Evolutionary conservation across 805 yeast species (phyloP).

Genomic region (Ogataea nitratoaversa): DNA sequence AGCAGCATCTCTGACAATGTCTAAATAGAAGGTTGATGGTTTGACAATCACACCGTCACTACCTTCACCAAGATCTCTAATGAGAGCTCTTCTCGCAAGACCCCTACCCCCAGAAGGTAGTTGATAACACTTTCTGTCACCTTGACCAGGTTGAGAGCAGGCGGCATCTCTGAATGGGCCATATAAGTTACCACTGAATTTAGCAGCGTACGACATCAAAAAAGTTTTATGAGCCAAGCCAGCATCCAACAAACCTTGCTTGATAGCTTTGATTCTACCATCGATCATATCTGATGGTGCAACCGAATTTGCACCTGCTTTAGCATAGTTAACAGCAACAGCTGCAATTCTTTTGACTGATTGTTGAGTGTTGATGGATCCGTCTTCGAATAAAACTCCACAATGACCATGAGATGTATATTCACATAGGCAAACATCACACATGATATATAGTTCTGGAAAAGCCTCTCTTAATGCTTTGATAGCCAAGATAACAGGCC

Average conservation of each 20-base stretch:
- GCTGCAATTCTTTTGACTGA: slow-evolving; percentile 85
- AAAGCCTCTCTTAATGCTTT: slow-evolving; percentile 58
- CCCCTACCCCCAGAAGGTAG: slow-evolving; percentile 92
- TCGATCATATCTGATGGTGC: slow-evolving; percentile 99
- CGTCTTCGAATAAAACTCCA: slow-evolving; percentile 85
- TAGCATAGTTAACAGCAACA: slow-evolving; percentile 92
- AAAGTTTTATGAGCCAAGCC: slow-evolving; percentile 83
- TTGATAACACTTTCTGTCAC: slow-evolving; percentile 92
- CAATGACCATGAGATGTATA: slow-evolving; percentile 98
- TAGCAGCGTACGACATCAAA: slow-evolving; percentile 92
- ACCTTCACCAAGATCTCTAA: slow-evolving; percentile 86
- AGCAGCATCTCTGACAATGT: slow-evolving; percentile 84
- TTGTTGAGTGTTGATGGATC: slow-evolving; percentile 68
- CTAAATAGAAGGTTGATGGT: slow-evolving; percentile 94
- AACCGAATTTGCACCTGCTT: slow-evolving; percentile 92
- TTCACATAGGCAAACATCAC: slow-evolving; percentile 96
- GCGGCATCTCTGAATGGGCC: slow-evolving; percentile 99
- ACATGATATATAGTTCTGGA: slow-evolving; percentile 82
- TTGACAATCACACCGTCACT: slow-evolving; percentile 94
- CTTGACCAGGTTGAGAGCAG: slow-evolving; percentile 80
- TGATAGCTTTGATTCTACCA: slow-evolving; percentile 87
- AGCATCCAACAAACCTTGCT: slow-evolving; percentile 73
- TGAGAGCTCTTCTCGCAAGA: slow-evolving; percentile 85
- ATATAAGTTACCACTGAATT: slow-evolving; percentile 83
- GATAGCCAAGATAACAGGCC: slow-evolving; percentile 85